Evolutionary conservation across 2,329 filamentous ascomycete genomes (phyloP).

Genomic region (Aspergillus glaucus): DNA sequence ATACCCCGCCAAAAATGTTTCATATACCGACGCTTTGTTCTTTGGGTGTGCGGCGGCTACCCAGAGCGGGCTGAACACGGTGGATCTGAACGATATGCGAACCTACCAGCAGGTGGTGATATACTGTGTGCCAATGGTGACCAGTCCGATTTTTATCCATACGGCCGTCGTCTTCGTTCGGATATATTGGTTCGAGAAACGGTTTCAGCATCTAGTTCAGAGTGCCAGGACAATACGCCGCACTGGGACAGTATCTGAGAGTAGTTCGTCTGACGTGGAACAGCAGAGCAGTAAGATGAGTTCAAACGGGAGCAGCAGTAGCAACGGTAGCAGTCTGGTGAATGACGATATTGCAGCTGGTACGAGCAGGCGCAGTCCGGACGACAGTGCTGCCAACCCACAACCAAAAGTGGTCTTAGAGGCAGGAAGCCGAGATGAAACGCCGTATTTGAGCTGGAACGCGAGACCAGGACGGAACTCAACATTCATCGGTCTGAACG

Average conservation of each 20-base stretch:
- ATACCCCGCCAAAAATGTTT: slow-evolving; percentile 58
- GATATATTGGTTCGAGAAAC: slow-evolving; percentile 96
- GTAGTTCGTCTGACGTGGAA: slow-evolving; percentile 17
- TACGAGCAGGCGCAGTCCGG: too few species aligned
- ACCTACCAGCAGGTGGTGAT: slow-evolving; percentile 69
- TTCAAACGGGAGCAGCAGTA: slow-evolving; percentile 33
- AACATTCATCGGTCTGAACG: slow-evolving; percentile 77
- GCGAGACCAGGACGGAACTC: slow-evolving; percentile 92
- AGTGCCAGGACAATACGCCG: slow-evolving; percentile 64
- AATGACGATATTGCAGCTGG: slow-evolving; percentile 9
- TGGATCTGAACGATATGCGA: slow-evolving; percentile 58
- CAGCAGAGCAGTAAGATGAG: slow-evolving; percentile 33
- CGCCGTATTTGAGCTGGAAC: slow-evolving; percentile 90
- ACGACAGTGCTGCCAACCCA: slow-evolving; percentile 12
- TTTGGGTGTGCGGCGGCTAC: slow-evolving; percentile 81
- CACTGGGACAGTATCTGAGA: slow-evolving; percentile 47
- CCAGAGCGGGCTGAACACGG: slow-evolving; percentile 85
- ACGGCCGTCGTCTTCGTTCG: slow-evolving; percentile 84
- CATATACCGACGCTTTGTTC: slow-evolving; percentile 83
- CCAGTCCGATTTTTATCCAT: slow-evolving; percentile 79
- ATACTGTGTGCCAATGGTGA: slow-evolving; percentile 64
- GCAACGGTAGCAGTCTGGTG: slow-evolving; percentile 26
- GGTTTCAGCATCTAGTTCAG: slow-evolving; percentile 76
- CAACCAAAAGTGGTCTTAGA: slow-evolving; percentile 25
- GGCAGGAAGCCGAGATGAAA: slow-evolving; percentile 42